Conservation (phyloP, 805 yeast genomes). For the Grigorovia humatica region DNA sequence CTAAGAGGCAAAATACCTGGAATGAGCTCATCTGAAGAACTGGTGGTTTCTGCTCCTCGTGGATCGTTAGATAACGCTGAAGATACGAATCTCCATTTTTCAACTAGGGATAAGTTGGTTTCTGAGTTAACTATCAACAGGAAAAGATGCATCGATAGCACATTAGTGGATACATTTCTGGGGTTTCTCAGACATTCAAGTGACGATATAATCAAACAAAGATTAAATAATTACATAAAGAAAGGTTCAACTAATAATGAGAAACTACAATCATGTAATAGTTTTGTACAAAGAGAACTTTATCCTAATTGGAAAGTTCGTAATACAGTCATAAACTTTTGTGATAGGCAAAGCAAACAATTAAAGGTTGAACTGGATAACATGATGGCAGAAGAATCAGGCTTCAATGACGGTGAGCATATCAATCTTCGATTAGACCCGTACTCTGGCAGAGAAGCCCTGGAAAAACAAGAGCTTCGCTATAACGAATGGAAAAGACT, state of each 20-base stretch:
- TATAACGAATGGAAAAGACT: slow-evolving; percentile 25
- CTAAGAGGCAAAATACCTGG: not conserved
- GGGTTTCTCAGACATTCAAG: slow-evolving; percentile 23
- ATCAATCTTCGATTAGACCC: slow-evolving; percentile 37
- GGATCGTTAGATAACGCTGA: slow-evolving; percentile 5
- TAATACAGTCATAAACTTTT: slow-evolving; percentile 32
- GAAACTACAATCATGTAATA: slow-evolving; percentile 25
- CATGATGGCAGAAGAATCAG: slow-evolving; percentile 3
- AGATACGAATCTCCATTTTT: slow-evolving; percentile 12
- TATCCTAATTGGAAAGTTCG: slow-evolving; percentile 41
- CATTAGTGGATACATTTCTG: slow-evolving; percentile 24
- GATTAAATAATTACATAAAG: slow-evolving; percentile 32
- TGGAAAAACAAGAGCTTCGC: slow-evolving; percentile 23
- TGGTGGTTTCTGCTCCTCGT: slow-evolving; percentile 3
- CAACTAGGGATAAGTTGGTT: slow-evolving; percentile 6
- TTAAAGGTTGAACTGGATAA: slow-evolving; percentile 26
- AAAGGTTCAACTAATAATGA: slow-evolving; percentile 4
- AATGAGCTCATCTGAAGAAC: not conserved
- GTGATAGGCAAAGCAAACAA: slow-evolving; percentile 27
- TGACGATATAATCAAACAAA: slow-evolving; percentile 39
- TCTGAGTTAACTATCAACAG: slow-evolving; percentile 18
- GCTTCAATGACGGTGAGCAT: slow-evolving; percentile 12
- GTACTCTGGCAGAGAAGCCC: slow-evolving; percentile 35
- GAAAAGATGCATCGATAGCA: slow-evolving; percentile 23
- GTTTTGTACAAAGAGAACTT: slow-evolving; percentile 30